Evolutionary conservation across 768 basidiomycete species (phyloP).

Genomic region (Xanthoconium stramineum): DNA sequence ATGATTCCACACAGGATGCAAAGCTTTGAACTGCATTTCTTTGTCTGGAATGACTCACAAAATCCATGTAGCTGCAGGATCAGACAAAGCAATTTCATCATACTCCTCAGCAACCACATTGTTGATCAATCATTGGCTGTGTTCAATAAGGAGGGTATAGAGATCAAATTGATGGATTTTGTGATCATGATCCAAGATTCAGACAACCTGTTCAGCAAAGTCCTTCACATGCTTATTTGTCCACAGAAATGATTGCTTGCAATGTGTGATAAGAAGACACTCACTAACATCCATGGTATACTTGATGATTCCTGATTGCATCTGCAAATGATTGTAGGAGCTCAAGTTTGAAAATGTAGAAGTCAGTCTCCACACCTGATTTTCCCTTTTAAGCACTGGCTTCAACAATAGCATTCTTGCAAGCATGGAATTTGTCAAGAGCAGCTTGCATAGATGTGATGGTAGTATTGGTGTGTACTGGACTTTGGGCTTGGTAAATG

Average conservation of each 20-base stretch:
- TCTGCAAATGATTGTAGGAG: not conserved
- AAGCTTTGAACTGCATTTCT: too few species aligned
- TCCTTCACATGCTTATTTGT: not conserved
- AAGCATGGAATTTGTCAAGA: not conserved
- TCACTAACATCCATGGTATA: not conserved
- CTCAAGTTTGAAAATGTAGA: not conserved
- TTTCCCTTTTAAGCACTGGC: not conserved
- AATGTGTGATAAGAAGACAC: not conserved
- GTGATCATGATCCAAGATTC: too few species aligned
- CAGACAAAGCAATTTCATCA: too few species aligned
- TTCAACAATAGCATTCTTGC: not conserved
- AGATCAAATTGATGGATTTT: too few species aligned
- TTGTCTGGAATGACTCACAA: too few species aligned
- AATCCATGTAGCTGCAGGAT: too few species aligned
- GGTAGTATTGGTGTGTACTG: constrained; percentile 4
- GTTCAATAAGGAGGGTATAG: too few species aligned
- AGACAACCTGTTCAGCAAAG: too few species aligned
- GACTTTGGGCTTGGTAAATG: constrained; percentile 22
- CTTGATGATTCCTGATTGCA: not conserved
- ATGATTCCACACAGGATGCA: too few species aligned
- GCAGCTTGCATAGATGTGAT: constrained; percentile 4
- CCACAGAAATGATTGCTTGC: not conserved
- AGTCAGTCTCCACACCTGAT: too few species aligned
- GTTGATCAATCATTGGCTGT: too few species aligned
- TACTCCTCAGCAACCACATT: too few species aligned